Evolutionary conservation across 805 yeast species (phyloP), one percentile per base, ranked within the genome.

Genomic region (Yarrowia sp.): DNA sequence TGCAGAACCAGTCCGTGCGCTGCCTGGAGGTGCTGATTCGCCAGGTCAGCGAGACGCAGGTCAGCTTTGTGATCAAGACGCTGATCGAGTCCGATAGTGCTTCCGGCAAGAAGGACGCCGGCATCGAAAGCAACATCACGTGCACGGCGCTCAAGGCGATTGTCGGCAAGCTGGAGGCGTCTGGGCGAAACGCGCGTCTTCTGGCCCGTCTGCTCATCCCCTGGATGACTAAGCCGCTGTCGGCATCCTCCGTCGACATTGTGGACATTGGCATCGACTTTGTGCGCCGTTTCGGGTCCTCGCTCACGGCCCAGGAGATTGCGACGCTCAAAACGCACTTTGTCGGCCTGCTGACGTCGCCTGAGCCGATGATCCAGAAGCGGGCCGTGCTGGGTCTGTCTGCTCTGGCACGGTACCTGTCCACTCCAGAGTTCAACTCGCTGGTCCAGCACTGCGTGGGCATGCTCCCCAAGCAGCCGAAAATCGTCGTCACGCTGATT

Each of bases 1-100:
- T 89, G 0, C 88, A 88, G 69, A 84, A 82, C 66, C 88, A 86
- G 70, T 87, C 94, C 0, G 81, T 88, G 49, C 82, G 83, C 65
- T 80, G 87, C 18, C 79, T 81, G 62, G 78, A 75, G 36, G 80
- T 81, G 5, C 64, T 76, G 36, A 72, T 62, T 6, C 65, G 66
- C 2, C 35, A 27, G 21, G 25, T 55, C 8, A 21, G 63, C 8
- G 49, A 66, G n/a, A 65, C 65, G 33, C 67, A 66, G 6, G 62
- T 69, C 4, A 39, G 31, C 21, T 25, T 61, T 16, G 53, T 46
- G 49, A 25, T 56, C 19, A 21, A 53, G 12, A 42, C 35, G 14
- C 65, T 66, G n/a, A 63, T 67, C 6, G 68, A 68, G 18, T 33
- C 62, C 6, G 42, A 22, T 24, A 19, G 18, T 4, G 19, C 38